A percentile compares a stretch with the other conserved stretches of the same genome.
Conservation (phyloP, 2,329 filamentous ascomycete species). For the Didymella keratinophila region DNA sequence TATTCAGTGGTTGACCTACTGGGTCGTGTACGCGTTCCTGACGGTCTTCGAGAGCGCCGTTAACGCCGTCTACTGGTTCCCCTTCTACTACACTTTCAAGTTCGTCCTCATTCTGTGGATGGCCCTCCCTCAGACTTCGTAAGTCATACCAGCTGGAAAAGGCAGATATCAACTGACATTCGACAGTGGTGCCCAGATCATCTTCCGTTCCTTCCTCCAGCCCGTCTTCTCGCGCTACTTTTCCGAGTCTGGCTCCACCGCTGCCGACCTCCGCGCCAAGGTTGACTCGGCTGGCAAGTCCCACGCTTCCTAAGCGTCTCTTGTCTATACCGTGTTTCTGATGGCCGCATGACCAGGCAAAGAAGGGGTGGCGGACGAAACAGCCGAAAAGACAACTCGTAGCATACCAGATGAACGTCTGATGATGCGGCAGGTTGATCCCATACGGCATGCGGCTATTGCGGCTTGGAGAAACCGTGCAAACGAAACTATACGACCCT, state of each 20-base stretch:
- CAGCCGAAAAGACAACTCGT: constrained; percentile 5
- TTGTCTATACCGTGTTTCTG: constrained; percentile 34
- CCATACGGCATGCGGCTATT: constrained; percentile 37
- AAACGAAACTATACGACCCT: constrained; percentile 33
- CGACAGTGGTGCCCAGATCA: constrained; percentile 85
- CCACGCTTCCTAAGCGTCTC: constrained; percentile 27
- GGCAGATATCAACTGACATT: constrained; percentile 33
- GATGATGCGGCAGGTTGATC: constrained; percentile 22
- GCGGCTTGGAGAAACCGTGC: constrained; percentile 38
- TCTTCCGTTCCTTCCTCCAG: constrained; percentile 95
- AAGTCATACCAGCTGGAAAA: constrained; percentile 53
- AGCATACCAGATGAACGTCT: constrained; percentile 11
- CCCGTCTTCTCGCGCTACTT: constrained; percentile 96
- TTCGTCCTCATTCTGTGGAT: constrained; percentile 98
- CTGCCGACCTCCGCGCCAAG: constrained; percentile 87
- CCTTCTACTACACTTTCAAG: constrained; percentile 99
- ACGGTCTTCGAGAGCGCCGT: constrained; percentile 84
- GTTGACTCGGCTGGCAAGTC: constrained; percentile 70
- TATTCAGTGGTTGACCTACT: constrained; percentile 77
- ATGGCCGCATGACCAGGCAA: constrained; percentile 41
- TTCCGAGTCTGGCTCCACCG: constrained; percentile 71
- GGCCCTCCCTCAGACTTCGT: constrained; percentile 92
- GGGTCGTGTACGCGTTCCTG: constrained; percentile 85
- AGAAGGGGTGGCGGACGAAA: constrained; percentile 2
- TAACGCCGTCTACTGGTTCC: constrained; percentile 91